Base-by-base conservation (phyloP, 2,329 filamentous ascomycete genomes). In the Pseudocercospora cruenta region DNA sequence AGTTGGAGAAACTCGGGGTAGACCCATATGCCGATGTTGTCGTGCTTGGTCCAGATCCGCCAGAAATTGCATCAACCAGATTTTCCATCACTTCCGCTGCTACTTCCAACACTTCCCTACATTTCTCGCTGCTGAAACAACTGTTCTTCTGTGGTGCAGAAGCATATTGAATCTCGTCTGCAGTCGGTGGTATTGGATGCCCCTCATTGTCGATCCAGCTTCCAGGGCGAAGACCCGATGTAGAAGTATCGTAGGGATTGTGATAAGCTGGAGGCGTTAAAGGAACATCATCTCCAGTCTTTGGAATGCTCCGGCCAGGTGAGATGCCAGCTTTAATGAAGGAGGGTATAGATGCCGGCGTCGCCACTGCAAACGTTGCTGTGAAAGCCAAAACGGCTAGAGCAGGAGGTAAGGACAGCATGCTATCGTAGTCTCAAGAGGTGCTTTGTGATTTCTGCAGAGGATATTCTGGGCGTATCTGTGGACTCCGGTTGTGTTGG, bases 161-260 rank as follows among this genome's bases (percentile, higher is more conserved):
- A 19, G 60, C 60, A 57, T 62, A 62, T 26, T 45, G 26, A 49
- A 62, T 57, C n/a, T 62, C 49, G 51, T 62, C 60, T 14, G 36
- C 60, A 9, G 28, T 24, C 2, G 60, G 60, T 45, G 60, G 49
- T 33, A 22, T 57, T 4, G 55, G 36, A 58, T 43, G 31, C 26
- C 55, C 31, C 14, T 28, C n/a, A 31, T 22, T 19, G 9, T 58
- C 26, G 24, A 33, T 39, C 54, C 54, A 58, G 26, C 26, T 58
- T 12, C 54, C 33, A 19, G 54, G 54, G 54, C 36, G 28, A 33
- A 36, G 16, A 3, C 10, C 28, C 4, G 54, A n/a, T 8, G 33
- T n/a, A 58, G 26, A 33, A 19, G 47, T 51, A 33, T n/a, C n/a
- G 54, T 39, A n/a, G 16, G 54, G 54, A 39, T 9, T 21, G 22